Base-by-base conservation (phyloP, 495 filamentous ascomycete genomes). In the Neurospora terricola region DNA sequence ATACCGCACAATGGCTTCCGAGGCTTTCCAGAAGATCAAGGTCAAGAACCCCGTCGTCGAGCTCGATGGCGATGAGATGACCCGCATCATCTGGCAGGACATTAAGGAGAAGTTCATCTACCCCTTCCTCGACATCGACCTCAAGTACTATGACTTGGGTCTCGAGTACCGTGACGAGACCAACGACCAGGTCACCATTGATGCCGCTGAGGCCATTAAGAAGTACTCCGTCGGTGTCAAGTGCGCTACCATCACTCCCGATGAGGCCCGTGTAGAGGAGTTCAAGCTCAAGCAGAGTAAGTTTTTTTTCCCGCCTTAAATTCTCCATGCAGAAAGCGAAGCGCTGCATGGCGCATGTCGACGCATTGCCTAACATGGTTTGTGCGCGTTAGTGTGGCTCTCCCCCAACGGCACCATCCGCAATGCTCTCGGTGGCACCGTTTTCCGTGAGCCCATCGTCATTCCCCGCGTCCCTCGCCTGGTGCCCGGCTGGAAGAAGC, bases 41-140 rank as follows among this genome's bases (percentile, higher is more conserved):
- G 94, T 98, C 81, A 91, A 94, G 89, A 98, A 96, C 84, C 96
- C 96, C 73, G 90, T 99, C 79, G 96, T 99, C 82, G 93, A 95
- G 83, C 87, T 99, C 80, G 96, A 99, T 82, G 96, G 96, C 78
- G 96, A 99, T 87, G 96, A 99, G 89, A 99, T 99, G 96, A 99
- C 96, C 73, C 88, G 96, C 78, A 94, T 99, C 78, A 99, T 99
- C 85, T 99, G 96, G 96, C 85, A 98, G 85, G 90, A 93, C 79
- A 99, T 99, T 87, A 97, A 97, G 87, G 90, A 98, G 81, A 97
- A 96, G 88, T 94, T 97, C 86, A 97, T 97, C 82, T 86, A 89
- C 84, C 94, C 94, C 59, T 98, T 94, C 86, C 92, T 99, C 48
- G 93, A 96, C 78, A 88, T 99, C 82, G 95, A 99, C 82, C 90